Evolutionary conservation across 371 early-diverging fungal genomes (phyloP), one percentile per base, ranked within the genome.

Genomic region (Lichtheimia hyalospora): DNA sequence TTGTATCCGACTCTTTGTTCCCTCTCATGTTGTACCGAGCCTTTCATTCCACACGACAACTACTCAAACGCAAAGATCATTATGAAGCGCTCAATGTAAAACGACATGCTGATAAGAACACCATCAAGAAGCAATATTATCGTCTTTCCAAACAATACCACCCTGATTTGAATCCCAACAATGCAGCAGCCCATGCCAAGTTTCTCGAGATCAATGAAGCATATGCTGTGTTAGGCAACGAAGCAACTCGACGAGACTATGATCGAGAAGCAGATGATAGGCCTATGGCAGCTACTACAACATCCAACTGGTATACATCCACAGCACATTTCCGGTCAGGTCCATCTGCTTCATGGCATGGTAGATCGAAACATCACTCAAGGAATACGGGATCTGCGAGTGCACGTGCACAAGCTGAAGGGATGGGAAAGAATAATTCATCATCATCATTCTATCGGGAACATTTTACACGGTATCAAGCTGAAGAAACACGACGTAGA

Each of bases 161-260:
- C 67, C 96, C 96, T 1, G 96, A 96, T 66, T 73, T 82, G 42
- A 93, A 90, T 69, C 86, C 81, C 2, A 83, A 84, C 3, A 82
- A 90, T 62, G 82, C 87, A 20, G 76, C 75, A 39, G 87, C 88
- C 2, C 88, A 89, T 59, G 50, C 69, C 6, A 71, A 74, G 57
- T 96, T 96, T 64, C 66, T 95, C 13, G 75, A 87, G 53, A 39
- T 95, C 56, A 91, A 84, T 63, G 92, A 95, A 67, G 95, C 97
- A 0, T 95, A 96, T 79, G 87, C 91, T 3, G 69, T 88, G 0
- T 78, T 96, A 14, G 81, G 87, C 34, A 84, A 92, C 68, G 94
- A 89, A 20, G 70, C 74, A 1, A 86, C 74, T 49, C 75, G 95
- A 42, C 73, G 75, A n/a, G 86, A 89, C 34, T 95, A 96, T 67